Evolutionary conservation across 2,329 filamentous ascomycete species (phyloP).

Genomic region (Ophiostoma novo-ulmi): DNA sequence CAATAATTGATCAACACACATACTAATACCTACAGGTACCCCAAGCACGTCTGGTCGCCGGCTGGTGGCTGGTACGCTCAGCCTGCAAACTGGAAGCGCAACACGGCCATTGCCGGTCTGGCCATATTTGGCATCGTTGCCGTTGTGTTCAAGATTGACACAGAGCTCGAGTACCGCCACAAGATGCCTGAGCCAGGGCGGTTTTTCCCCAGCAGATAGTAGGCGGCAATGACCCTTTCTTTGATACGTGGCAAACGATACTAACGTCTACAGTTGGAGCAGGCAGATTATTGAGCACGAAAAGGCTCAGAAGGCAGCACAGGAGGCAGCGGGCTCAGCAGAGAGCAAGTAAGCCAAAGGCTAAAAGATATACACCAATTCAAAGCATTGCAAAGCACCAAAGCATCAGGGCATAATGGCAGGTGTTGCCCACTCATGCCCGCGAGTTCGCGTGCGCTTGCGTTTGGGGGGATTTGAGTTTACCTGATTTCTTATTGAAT

Average conservation of each 20-base stretch:
- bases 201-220: constrained; percentile 86
- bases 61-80: constrained; percentile 96
- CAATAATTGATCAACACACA: background rate
- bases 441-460: background rate
- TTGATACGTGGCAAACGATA: background rate
- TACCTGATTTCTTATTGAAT: background rate
- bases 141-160: constrained; percentile 64
- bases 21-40: constrained; percentile 58
- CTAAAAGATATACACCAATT: background rate
- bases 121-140: constrained; percentile 57
- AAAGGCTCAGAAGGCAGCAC: constrained; percentile 34
- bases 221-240: constrained; percentile 34
- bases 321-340: constrained; percentile 11
- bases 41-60: constrained; percentile 99
- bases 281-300: constrained; percentile 45
- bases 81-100: constrained; percentile 89
- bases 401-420: background rate
- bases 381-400: background rate
- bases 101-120: constrained; percentile 54
- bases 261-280: constrained; percentile 37
- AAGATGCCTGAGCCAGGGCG: constrained; percentile 72
- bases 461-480: background rate
- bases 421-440: background rate
- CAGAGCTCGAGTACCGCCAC: constrained; percentile 65
- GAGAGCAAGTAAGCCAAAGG: constrained; percentile 24